Evolutionary conservation across 306 rosid species (phyloP).

Genomic region (Betula pendula): DNA sequence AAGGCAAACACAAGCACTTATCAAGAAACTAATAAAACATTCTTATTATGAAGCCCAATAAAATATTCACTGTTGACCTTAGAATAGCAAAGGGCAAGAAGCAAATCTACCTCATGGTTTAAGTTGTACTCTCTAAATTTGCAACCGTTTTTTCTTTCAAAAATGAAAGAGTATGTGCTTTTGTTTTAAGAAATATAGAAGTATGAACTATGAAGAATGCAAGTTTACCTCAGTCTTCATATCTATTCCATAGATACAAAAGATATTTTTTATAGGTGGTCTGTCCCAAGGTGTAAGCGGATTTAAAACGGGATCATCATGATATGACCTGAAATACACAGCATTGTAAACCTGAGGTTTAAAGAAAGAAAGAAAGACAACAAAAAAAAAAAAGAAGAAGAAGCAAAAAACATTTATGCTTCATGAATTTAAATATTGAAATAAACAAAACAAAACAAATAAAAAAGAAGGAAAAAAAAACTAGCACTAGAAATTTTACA

Average conservation of each 20-base stretch:
- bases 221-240: conserved; percentile 82
- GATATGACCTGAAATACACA: conserved; percentile 73
- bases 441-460: not conserved
- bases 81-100: conserved; percentile 21
- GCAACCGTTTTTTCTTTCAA: not conserved
- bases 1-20: conserved; percentile 1
- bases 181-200: not conserved
- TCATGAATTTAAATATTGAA: not conserved
- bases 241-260: conserved; percentile 85
- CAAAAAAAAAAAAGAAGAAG: conserved; percentile 22
- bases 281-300: conserved; percentile 99
- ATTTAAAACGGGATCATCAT: conserved; percentile 78
- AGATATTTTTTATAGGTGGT: conserved; percentile 88
- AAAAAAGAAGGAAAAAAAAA: not conserved
- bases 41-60: conserved; percentile 16
- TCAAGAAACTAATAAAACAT: conserved; percentile 8
- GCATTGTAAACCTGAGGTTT: conserved; percentile 21
- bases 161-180: not conserved
- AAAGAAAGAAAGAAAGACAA: not conserved
- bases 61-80: conserved; percentile 24
- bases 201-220: not conserved
- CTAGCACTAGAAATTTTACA: conserved; percentile 15
- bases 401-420: conserved; percentile 6
- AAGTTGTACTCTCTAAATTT: conserved; percentile 2
- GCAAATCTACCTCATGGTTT: not conserved